Evolutionary conservation across 228 moss, liverwort and hornwort species (phyloP), one percentile per base, ranked within the genome.

Genomic region (Sphagnum magellanicum): DNA sequence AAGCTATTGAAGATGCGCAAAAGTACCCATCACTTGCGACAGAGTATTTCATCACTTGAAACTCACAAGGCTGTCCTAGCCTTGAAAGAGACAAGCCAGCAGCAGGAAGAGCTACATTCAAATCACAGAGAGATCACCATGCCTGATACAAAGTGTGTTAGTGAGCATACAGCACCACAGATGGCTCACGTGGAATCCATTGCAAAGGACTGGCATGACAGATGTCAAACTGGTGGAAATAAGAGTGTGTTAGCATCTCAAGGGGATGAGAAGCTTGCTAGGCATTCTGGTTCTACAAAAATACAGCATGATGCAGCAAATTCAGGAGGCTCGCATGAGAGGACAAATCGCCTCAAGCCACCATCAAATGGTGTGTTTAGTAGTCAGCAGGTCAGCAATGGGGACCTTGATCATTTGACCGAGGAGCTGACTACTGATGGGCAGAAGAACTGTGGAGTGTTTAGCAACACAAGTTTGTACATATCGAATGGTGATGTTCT

Each of bases 401-500:
- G 86, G 52, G 70, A 75, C 16, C 76, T 82, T 53, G 86, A 82
- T 67, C 74, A 75, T 14, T 50, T 77, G 5, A 59, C 75, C 59
- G 13, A 78, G n/a, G 78, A 83, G 63, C 73, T 63, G 0, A 64
- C 48, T 1, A 70, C 63, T 61, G 74, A 67, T 72, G 70, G 52
- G 52, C 66, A 69, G n/a, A 68, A 79, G 53, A 67, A n/a, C 49
- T 61, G 55, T 52, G 76, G 67, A 49, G 14, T 67, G 13, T 75
- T 50, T 16, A 55, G 55, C 8, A 75, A 73, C 57, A 61, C 77
- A 48, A 63, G 63, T 32, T 74, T 78, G 7, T 80, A 78, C 69
- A 51, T 80, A 73, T 67, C 79, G 60, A 76, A 72, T 63, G 74
- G 82, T 68, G 80, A 78, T 46, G 75, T 75, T 51, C 68, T 83